Evolutionary conservation across 106 monocot species (phyloP), one percentile per base, ranked within the genome.

Genomic region (Allium sativum): DNA sequence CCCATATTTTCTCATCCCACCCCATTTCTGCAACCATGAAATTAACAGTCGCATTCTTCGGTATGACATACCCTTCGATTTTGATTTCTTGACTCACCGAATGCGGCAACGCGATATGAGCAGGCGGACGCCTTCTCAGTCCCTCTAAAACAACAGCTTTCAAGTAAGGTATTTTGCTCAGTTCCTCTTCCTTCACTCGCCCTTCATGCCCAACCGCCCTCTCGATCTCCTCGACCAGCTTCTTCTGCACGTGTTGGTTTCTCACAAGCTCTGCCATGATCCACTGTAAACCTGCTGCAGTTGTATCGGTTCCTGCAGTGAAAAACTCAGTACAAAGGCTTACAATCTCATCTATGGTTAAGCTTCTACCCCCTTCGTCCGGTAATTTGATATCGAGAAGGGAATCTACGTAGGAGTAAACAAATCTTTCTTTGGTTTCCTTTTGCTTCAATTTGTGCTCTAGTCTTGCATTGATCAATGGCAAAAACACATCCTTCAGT

Each of bases 71-170:
- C 15, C 76, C 76, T n/a, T 48, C 71, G 10, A 81, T 14, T 16
- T 9, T 12, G 3, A 67, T 40, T 18, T 80, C 75, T 53, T 81
- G 65, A 21, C 63, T 42, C 58, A 64, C 64, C 7, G 67, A 16
- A 45, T 76, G 81, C 3, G 67, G 53, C 51, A 76, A 58, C 47
- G 68, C 45, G 14, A 80, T 68, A 62, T 81, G 76, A 17, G 18
- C 72, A 9, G 81, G 76, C 0, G 81, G 72, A 54, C 76, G 81
- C 22, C 76, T 20, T 7, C 81, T 66, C 45, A 81, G 41, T 0
- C 67, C 72, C 31, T 76, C 76, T 45, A 76, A 31, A 8, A 76
- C 54, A 18, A 81, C 72, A 21, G 81, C 81, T 40, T 81, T 81
- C 15, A 76, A 58, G 46, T 72, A 76, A 14, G 68, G 52, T 76